A percentile compares a stretch with the other conserved stretches of the same genome.
phyloP scores from a whole-genome alignment of 73 alveolate species.

The Vitrella brassicaformis region DNA sequence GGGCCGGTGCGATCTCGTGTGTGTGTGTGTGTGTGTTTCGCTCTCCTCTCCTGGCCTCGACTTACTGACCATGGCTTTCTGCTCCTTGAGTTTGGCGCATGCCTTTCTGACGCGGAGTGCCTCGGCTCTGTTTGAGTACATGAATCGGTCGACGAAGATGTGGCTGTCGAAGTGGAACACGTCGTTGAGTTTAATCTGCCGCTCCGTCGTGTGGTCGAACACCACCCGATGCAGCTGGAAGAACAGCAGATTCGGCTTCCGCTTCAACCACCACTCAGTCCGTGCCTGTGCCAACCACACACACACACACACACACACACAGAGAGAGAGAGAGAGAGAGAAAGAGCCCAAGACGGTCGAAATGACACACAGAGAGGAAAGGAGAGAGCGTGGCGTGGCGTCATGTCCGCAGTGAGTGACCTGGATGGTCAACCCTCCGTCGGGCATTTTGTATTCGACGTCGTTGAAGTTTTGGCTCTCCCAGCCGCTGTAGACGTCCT shows the following conservation, averaged over 20 bases:
- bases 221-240: constrained; percentile 32
- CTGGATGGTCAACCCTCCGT: constrained; percentile 7
- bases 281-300: constrained; percentile 1
- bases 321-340: neutral
- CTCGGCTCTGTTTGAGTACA: neutral
- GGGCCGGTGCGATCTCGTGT: too few species aligned
- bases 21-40: too few species aligned
- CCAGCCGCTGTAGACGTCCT: constrained; percentile 20
- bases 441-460: constrained; percentile 27
- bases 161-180: constrained; percentile 16
- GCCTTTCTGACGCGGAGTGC: too few species aligned
- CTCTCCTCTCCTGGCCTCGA: too few species aligned
- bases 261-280: constrained; percentile 15
- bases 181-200: constrained; percentile 13
- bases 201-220: constrained; percentile 13
- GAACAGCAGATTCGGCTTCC: constrained; percentile 29
- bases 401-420: neutral
- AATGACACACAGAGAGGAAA: neutral
- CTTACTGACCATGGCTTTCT: too few species aligned
- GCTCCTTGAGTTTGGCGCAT: too few species aligned
- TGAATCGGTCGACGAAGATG: constrained; percentile 25
- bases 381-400: neutral
- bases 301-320: neutral
- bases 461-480: constrained; percentile 12
- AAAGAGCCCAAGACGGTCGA: neutral